Evolutionary conservation across 208 protist species (phyloP).

Genomic region (Crithidia acanthocephali): DNA sequence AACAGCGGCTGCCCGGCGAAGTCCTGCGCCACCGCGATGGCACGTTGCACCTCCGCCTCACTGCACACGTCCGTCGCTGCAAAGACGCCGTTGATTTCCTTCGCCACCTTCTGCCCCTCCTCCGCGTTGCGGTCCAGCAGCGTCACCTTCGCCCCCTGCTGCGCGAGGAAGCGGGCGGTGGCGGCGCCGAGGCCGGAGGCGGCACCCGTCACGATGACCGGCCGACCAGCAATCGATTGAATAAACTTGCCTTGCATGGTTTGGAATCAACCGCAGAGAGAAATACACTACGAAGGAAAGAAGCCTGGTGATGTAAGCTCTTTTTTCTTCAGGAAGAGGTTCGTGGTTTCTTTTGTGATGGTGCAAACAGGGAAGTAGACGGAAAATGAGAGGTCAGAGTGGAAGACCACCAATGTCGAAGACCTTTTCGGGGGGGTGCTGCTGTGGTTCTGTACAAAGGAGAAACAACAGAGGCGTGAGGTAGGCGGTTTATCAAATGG

Average conservation of each 20-base stretch:
- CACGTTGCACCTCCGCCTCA: slow-evolving; percentile 50
- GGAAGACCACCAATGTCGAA: no score
- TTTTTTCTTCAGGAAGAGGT: no score
- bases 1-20: slow-evolving; percentile 57
- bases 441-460: no score
- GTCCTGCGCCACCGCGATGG: slow-evolving; percentile 54
- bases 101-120: slow-evolving; percentile 36
- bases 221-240: slow-evolving; percentile 36
- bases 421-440: no score
- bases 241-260: slow-evolving; percentile 22
- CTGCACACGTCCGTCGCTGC: slow-evolving; percentile 46
- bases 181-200: slow-evolving; percentile 54
- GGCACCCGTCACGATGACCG: slow-evolving; percentile 54
- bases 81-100: slow-evolving; percentile 39
- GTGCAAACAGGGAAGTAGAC: no score
- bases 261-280: no score
- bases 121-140: slow-evolving; percentile 51
- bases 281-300: not conserved
- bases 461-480: no score
- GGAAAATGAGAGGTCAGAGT: no score
- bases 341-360: no score
- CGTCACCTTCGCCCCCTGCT: slow-evolving; percentile 45
- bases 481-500: no score
- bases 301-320: no score
- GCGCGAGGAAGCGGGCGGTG: slow-evolving; percentile 41